Percentiles rank a stretch among this genome's conserved stretches.
These are phyloP conservation scores for Rosa persica DNA, from an alignment of 306 rosid species.

Conservation along the genomic window DNA sequence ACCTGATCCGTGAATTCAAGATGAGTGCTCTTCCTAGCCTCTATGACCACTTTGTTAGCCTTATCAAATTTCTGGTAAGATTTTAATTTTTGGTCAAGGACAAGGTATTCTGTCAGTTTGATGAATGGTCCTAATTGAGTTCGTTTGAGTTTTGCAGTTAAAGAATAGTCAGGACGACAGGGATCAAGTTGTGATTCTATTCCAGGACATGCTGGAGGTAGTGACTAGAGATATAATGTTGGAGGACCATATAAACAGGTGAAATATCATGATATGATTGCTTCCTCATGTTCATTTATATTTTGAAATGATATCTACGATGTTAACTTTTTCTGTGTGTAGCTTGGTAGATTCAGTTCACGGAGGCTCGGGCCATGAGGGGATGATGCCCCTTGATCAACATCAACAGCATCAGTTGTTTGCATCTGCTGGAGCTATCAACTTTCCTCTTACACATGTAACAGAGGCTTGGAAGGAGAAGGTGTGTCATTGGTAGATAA, in stretches of 20 bases:
- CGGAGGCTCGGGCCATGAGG: slow-evolving; percentile 68
- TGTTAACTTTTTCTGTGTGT: slow-evolving; percentile 26
- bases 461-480: slow-evolving; percentile 93
- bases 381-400: slow-evolving; percentile 62
- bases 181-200: slow-evolving; percentile 81
- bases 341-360: slow-evolving; percentile 78
- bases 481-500: slow-evolving; percentile 40
- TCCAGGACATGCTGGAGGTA: slow-evolving; percentile 98
- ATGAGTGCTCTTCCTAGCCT: slow-evolving; percentile 94
- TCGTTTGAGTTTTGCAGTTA: slow-evolving; percentile 47
- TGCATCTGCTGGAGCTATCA: slow-evolving; percentile 93
- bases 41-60: slow-evolving; percentile 64
- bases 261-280: slow-evolving; percentile 23
- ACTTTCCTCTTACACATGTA: slow-evolving; percentile 67
- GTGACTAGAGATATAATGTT: slow-evolving; percentile 89
- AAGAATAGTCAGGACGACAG: slow-evolving; percentile 68
- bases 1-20: slow-evolving; percentile 53
- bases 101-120: slow-evolving; percentile 3
- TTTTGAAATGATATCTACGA: slow-evolving; percentile 10
- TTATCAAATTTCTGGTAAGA: slow-evolving; percentile 70
- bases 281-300: not conserved
- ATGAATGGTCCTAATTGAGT: slow-evolving; percentile 25
- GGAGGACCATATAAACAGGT: slow-evolving; percentile 86
- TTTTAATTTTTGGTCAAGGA: not conserved
- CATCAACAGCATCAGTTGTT: slow-evolving; percentile 77